phyloP scores from a whole-genome alignment of 2,329 filamentous ascomycete species.

The Scolecobasidium constrictum region DNA sequence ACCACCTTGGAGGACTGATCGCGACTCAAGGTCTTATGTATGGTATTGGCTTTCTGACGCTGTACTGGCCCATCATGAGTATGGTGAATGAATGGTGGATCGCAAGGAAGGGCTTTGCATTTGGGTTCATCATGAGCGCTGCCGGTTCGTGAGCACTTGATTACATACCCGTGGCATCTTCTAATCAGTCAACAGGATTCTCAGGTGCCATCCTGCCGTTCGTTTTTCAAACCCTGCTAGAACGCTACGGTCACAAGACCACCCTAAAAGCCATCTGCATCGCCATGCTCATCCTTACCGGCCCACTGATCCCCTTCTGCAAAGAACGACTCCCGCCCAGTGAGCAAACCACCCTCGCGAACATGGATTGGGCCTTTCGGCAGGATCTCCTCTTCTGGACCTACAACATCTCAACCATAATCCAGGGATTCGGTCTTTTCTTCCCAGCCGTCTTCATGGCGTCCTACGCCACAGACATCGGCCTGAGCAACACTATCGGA shows the following conservation, averaged over 20 bases:
- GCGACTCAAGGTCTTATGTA: constrained; percentile 31
- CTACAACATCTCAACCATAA: constrained; percentile 30
- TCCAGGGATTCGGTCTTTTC: constrained; percentile 33
- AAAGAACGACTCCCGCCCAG: constrained; percentile 34
- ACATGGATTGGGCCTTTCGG: constrained; percentile 10
- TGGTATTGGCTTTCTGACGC: constrained; percentile 35
- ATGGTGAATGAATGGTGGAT: constrained; percentile 46
- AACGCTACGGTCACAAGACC: constrained; percentile 22
- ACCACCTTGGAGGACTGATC: constrained; percentile 25
- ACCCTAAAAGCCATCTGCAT: constrained; percentile 34
- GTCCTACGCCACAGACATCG: constrained; percentile 25
- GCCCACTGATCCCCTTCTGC: constrained; percentile 29
- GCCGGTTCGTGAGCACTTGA: no score
- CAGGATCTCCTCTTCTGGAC: constrained; percentile 11
- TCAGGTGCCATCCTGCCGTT: constrained; percentile 11
- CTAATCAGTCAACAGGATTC: no score
- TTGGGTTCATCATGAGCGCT: constrained; percentile 32
- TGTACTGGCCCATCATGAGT: constrained; percentile 39
- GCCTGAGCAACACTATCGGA: constrained; percentile 22
- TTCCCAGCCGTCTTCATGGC: constrained; percentile 33
- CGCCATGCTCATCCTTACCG: constrained; percentile 24
- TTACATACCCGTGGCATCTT: no score
- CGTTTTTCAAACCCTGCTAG: constrained; percentile 7
- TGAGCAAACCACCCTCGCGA: constrained; percentile 19
- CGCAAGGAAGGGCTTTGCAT: constrained; percentile 40